Evolutionary conservation across 306 rosid species (phyloP).

Genomic region (Neltuma alba): DNA sequence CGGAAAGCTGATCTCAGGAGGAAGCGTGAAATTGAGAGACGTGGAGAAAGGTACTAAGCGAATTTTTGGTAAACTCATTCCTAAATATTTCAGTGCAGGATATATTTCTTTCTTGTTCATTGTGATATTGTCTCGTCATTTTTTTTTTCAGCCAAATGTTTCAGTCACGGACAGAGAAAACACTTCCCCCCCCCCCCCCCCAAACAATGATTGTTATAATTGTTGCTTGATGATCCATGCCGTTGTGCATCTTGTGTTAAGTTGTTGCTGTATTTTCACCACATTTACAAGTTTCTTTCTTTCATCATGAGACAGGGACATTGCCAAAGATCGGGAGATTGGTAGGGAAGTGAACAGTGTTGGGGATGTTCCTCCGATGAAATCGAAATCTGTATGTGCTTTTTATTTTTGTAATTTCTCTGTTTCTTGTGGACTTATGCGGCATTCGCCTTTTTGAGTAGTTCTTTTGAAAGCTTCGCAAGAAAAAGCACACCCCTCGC

Average conservation of each 20-base stretch:
- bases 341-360: constrained; percentile 80
- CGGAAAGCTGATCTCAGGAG: constrained; percentile 84
- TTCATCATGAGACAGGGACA: constrained; percentile 58
- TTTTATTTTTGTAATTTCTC: constrained; percentile 44
- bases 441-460: constrained; percentile 39
- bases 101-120: too few relatives aligned
- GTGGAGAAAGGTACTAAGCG: constrained; percentile 62
- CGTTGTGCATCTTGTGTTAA: neutral
- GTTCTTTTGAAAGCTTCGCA: constrained; percentile 41
- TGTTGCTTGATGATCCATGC: constrained; percentile 3
- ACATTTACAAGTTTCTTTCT: neutral
- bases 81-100: too few relatives aligned
- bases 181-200: too few relatives aligned
- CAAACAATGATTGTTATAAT: constrained; percentile 4
- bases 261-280: neutral
- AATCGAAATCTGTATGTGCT: constrained; percentile 77
- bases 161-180: neutral
- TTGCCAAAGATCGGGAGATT: constrained; percentile 71
- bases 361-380: constrained; percentile 71
- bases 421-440: constrained; percentile 24
- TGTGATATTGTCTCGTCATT: neutral
- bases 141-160: neutral
- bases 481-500: constrained; percentile 47
- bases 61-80: too few relatives aligned
- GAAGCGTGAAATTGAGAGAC: constrained; percentile 92